Conservation (phyloP, 1,139 yeast species). For the Yamadazyma spencermartinsiae region DNA sequence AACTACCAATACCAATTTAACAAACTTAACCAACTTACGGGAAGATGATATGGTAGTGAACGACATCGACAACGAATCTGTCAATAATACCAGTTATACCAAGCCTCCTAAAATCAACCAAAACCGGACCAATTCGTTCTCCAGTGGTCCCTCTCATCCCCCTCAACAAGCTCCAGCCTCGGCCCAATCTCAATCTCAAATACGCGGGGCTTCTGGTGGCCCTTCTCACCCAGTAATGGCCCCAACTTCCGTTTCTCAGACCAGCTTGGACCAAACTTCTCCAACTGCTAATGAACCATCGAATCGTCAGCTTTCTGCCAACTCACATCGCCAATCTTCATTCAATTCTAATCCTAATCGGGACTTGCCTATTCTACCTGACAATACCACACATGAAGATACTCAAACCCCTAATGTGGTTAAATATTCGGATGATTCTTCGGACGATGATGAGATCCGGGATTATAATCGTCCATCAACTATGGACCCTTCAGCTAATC, state of each 20-base stretch:
- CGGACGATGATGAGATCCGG: conserved; percentile 22
- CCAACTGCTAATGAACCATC: not conserved
- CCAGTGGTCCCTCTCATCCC: conserved; percentile 9
- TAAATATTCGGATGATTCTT: conserved; percentile 24
- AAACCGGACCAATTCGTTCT: not conserved
- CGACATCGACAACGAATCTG: conserved; percentile 10
- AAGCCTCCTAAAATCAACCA: conserved; percentile 3
- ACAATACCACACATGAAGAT: not conserved
- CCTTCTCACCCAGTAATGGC: conserved; percentile 1
- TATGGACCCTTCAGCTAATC: conserved; percentile 1
- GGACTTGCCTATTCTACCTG: conserved; percentile 15
- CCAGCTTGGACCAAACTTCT: conserved; percentile 1
- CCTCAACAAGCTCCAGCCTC: conserved; percentile 10
- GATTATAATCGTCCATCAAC: not conserved
- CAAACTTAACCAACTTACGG: conserved; percentile 17
- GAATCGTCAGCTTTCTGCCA: not conserved
- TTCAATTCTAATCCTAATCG: conserved; percentile 9
- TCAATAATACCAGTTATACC: not conserved
- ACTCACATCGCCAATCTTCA: conserved; percentile 4
- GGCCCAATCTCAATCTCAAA: conserved; percentile 8
- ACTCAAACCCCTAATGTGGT: conserved; percentile 30
- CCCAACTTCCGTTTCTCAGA: conserved; percentile 8
- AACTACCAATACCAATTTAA: conserved; percentile 19
- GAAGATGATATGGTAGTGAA: conserved; percentile 10
- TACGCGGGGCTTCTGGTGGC: no score